Percentiles rank a stretch among this genome's conserved stretches.
Conservation (phyloP, 2,329 filamentous ascomycete species). For the Pseudogymnoascus sp. region DNA sequence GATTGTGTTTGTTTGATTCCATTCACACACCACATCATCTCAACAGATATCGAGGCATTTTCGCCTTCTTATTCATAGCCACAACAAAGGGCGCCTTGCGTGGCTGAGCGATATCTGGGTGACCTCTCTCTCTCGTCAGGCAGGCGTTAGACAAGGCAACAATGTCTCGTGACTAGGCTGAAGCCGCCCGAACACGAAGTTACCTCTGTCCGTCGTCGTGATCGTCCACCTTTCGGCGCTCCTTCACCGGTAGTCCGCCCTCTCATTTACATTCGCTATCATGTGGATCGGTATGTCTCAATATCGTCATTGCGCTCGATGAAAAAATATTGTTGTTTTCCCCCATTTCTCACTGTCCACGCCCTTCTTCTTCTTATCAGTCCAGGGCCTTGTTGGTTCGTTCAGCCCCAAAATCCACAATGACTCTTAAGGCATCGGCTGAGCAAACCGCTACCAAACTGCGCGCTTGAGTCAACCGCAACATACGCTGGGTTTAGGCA, state of each 20-base stretch:
- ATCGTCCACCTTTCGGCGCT: not conserved
- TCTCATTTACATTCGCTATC: not conserved
- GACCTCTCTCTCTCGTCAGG: not conserved
- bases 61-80: not conserved
- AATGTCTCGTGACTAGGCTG: conserved; percentile 7
- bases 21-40: conserved; percentile 3
- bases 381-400: not conserved
- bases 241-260: not conserved
- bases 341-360: not conserved
- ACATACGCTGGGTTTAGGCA: conserved; percentile 1
- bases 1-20: not conserved
- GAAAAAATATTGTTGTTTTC: not conserved
- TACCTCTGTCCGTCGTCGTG: not conserved
- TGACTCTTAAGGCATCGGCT: conserved; percentile 4
- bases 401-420: not conserved
- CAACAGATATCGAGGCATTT: conserved; percentile 2
- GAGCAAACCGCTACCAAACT: conserved; percentile 7
- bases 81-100: not conserved
- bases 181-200: not conserved
- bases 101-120: not conserved
- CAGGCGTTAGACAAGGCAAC: not conserved
- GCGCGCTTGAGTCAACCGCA: conserved; percentile 8
- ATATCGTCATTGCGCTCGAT: not conserved
- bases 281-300: not conserved
- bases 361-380: conserved; percentile 9